Base-by-base conservation (phyloP, 2,329 filamentous ascomycete genomes). In the Epichloe hybrida region DNA sequence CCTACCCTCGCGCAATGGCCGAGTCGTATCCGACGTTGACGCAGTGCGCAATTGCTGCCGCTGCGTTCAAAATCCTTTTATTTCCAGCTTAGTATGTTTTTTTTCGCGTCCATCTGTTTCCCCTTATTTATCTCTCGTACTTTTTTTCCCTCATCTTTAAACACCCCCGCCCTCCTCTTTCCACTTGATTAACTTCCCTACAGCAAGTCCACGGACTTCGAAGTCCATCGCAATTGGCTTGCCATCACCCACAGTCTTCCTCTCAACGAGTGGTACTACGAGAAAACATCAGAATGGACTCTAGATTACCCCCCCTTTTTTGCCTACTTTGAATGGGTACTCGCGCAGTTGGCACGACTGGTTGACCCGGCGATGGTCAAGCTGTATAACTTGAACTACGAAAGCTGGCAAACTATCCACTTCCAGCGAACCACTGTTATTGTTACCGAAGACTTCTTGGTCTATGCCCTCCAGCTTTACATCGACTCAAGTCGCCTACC, bases 261-360 rank as follows among this genome's bases (percentile, higher is more conserved):
- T 3, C 70, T 90, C 48, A 81, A 86, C 66, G 76, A 94, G 58
- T 98, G 93, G 93, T 98, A 98, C 70, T 90, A 84, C 64, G 93
- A 98, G 75, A 85, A 90, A 71, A 95, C 90, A 2, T 98, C 93
- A 53, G 88, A 97, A 88, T 98, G 93, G 93, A 98, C 93, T 0
- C 83, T 98, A 62, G 93, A 98, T 71, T 98, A 98, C 65, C 93
- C 93, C 35, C 93, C 93, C 23, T 27, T 97, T 71, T 98, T 98
- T 64, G 93, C 93, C 58, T 90, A 86, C 65, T 96, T 97, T 70
- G 93, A 98, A 75, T 97, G 88, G 88, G 65, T 82, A 43, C 76
- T 98, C 60, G 93, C 91, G 45, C 86, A 93, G 61, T 73, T 82
- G 52, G 93, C 90, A 27, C 79, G 74, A 56, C 79, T 86, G 63